phyloP scores from a whole-genome alignment of 805 yeast genomes.

The Debaryomyces prosopidis region DNA sequence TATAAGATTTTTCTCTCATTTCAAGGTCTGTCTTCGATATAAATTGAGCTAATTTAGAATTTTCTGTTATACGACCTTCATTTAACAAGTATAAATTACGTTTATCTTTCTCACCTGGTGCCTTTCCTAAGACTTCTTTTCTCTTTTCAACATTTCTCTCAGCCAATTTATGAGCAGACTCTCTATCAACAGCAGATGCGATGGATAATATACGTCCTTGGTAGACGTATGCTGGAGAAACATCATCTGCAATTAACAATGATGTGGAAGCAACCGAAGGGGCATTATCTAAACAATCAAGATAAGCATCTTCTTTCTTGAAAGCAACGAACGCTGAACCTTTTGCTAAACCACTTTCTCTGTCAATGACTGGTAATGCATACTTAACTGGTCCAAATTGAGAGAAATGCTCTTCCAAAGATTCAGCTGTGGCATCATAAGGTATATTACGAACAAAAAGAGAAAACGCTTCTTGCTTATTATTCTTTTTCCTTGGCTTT shows the following conservation, averaged over 20 bases:
- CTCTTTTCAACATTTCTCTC: slow-evolving; percentile 74
- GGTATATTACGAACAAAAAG: slow-evolving; percentile 92
- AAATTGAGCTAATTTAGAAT: slow-evolving; percentile 72
- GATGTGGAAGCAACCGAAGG: slow-evolving; percentile 67
- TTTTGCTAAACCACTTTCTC: slow-evolving; percentile 77
- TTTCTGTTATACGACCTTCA: slow-evolving; percentile 87
- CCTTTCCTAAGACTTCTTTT: slow-evolving; percentile 75
- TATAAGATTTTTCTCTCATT: slow-evolving; percentile 83
- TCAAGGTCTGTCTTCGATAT: slow-evolving; percentile 76
- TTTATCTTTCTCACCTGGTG: slow-evolving; percentile 76
- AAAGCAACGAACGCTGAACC: slow-evolving; percentile 97
- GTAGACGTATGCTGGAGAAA: slow-evolving; percentile 81
- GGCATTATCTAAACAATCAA: slow-evolving; percentile 71
- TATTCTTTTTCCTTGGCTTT: slow-evolving; percentile 39
- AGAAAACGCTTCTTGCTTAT: slow-evolving; percentile 69
- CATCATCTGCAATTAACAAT: slow-evolving; percentile 87
- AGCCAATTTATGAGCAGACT: slow-evolving; percentile 71
- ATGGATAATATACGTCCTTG: slow-evolving; percentile 90
- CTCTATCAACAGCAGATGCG: slow-evolving; percentile 83
- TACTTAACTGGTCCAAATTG: slow-evolving; percentile 87
- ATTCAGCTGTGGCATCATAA: slow-evolving; percentile 85
- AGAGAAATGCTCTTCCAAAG: slow-evolving; percentile 72
- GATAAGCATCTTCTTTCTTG: slow-evolving; percentile 56
- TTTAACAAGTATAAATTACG: slow-evolving; percentile 84
- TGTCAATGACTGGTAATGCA: slow-evolving; percentile 92